Evolutionary conservation across 805 yeast genomes (phyloP).

Genomic region (Spencermartinsiella europaea): DNA sequence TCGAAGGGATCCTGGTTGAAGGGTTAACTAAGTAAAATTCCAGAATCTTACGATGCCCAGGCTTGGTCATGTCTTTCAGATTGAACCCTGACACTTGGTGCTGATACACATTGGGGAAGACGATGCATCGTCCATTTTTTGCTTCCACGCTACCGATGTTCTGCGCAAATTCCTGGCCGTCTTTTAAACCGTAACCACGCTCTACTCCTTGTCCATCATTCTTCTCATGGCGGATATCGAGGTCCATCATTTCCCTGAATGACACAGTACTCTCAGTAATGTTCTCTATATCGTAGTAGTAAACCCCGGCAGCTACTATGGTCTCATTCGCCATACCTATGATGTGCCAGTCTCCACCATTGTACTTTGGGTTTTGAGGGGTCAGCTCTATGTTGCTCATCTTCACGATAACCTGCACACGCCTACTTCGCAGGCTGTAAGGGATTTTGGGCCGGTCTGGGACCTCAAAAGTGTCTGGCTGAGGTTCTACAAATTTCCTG

Average conservation of each 20-base stretch:
- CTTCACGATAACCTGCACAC: constrained; percentile 37
- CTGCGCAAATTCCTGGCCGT: constrained; percentile 29
- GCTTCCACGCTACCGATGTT: constrained; percentile 30
- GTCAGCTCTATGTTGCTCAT: constrained; percentile 39
- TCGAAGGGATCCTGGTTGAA: constrained; percentile 26
- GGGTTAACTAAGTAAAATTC: constrained; percentile 39
- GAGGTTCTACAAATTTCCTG: background rate
- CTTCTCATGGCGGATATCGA: constrained; percentile 36
- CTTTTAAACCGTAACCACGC: constrained; percentile 31
- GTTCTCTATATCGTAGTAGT: constrained; percentile 39
- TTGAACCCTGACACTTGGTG: constrained; percentile 38
- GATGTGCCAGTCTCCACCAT: constrained; percentile 42
- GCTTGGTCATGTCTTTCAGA: constrained; percentile 33
- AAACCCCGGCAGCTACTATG: constrained; percentile 39
- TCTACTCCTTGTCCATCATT: constrained; percentile 28
- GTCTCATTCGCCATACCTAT: constrained; percentile 41
- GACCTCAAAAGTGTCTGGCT: background rate
- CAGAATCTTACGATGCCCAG: constrained; percentile 38
- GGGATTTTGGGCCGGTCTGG: too few species aligned
- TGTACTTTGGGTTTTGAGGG: constrained; percentile 37
- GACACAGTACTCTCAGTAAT: constrained; percentile 34
- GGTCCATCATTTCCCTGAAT: constrained; percentile 29
- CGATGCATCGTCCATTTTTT: constrained; percentile 35
- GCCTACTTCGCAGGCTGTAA: background rate
- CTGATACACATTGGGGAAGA: too few species aligned